phyloP scores from a whole-genome alignment of 306 rosid species.

The Vigna angularis region DNA sequence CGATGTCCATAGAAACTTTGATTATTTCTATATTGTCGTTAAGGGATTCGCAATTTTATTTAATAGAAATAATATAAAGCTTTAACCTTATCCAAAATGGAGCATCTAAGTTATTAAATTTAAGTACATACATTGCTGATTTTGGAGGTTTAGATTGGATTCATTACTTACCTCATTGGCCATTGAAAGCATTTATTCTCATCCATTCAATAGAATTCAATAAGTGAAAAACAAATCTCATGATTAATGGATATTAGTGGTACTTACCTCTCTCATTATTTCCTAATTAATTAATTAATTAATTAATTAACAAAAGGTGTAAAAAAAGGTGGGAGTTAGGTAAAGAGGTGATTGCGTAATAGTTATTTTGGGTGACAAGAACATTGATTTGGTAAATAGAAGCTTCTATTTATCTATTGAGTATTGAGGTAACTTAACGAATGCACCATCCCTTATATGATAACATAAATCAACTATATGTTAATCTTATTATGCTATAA shows the following conservation, averaged over 20 bases:
- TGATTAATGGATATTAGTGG: background rate
- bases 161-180: background rate
- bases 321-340: background rate
- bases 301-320: background rate
- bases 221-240: background rate
- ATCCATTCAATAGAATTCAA: background rate
- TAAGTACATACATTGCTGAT: background rate
- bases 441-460: background rate
- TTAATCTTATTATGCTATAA: too few relatives aligned
- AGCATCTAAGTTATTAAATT: background rate
- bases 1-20: too few relatives aligned
- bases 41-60: too few relatives aligned
- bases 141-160: background rate
- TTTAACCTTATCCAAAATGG: background rate
- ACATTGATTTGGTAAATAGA: background rate
- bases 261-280: background rate
- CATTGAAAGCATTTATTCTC: background rate
- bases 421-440: constrained; percentile 9
- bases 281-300: background rate
- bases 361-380: background rate
- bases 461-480: background rate
- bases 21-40: too few relatives aligned
- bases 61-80: background rate
- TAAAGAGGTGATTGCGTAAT: background rate
- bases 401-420: constrained; percentile 1